These are phyloP conservation scores for Logfia minima DNA, from an alignment of 129 eudicot species.

Conservation along the genomic window DNA sequence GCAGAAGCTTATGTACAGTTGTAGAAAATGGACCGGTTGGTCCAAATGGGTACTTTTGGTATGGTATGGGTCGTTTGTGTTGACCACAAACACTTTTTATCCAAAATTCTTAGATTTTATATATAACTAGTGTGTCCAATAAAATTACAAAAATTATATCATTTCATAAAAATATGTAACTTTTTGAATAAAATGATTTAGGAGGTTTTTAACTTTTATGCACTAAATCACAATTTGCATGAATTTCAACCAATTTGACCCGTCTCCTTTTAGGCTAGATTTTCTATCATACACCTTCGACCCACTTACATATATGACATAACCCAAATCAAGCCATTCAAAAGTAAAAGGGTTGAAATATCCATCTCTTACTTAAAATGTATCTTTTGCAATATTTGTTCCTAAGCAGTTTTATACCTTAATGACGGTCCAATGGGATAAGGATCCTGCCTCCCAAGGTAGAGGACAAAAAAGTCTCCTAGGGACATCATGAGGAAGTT, in stretches of 20 bases:
- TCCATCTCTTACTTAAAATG: background rate
- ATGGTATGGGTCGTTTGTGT: background rate
- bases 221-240: background rate
- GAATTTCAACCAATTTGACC: background rate
- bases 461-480: conserved; percentile 76
- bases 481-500: conserved; percentile 68
- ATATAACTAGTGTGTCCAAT: background rate
- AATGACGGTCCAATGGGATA: conserved; percentile 74
- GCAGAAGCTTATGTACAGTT: background rate
- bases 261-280: no score
- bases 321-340: background rate
- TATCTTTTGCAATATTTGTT: background rate
- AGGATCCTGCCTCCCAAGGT: conserved; percentile 81
- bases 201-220: background rate
- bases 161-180: no score
- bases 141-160: background rate
- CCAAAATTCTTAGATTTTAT: background rate
- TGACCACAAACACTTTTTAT: background rate
- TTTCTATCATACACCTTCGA: background rate
- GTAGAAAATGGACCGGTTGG: background rate
- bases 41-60: background rate
- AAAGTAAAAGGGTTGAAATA: background rate
- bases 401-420: conserved; percentile 38
- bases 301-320: background rate
- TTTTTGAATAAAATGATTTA: background rate